Evolutionary conservation across 2,329 filamentous ascomycete species (phyloP).

Genomic region (Botrytis deweyae): DNA sequence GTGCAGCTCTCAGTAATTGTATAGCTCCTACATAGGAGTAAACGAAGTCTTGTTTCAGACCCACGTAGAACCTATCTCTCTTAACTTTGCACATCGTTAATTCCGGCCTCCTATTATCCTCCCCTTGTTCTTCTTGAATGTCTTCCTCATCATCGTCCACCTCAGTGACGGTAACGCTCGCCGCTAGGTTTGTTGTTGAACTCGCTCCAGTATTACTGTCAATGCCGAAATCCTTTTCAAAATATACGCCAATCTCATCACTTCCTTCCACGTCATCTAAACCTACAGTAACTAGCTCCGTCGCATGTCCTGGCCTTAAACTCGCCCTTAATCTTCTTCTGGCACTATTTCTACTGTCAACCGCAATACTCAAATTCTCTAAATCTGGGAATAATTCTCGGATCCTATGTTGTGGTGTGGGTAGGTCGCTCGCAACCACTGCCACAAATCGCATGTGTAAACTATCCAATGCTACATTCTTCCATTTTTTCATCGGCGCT

Average conservation of each 20-base stretch:
- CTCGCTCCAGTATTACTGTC: background rate
- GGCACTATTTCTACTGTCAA: conserved; percentile 35
- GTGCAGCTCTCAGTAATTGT: conserved; percentile 12
- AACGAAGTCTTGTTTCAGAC: conserved; percentile 19
- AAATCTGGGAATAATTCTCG: conserved; percentile 35
- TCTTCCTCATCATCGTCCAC: conserved; percentile 16
- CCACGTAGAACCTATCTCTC: conserved; percentile 31
- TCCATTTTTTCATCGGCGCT: conserved; percentile 36
- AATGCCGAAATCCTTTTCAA: conserved; percentile 33
- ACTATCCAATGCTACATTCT: conserved; percentile 37
- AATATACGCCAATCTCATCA: conserved; percentile 26
- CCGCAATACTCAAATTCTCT: conserved; percentile 34
- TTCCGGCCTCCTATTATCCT: conserved; percentile 24
- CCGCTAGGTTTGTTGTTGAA: background rate
- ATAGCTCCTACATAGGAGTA: conserved; percentile 29
- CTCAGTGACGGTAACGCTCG: background rate
- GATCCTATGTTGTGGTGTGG: conserved; percentile 33
- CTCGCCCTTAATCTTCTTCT: conserved; percentile 36
- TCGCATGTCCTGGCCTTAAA: conserved; percentile 37
- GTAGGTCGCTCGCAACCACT: conserved; percentile 30
- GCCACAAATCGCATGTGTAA: conserved; percentile 37
- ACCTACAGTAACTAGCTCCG: conserved; percentile 29
- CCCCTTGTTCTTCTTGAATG: background rate
- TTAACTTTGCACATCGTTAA: conserved; percentile 36
- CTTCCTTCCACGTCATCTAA: conserved; percentile 18